Conservation (phyloP, 2,329 filamentous ascomycete species). For the Lachnellula subtilissima region DNA sequence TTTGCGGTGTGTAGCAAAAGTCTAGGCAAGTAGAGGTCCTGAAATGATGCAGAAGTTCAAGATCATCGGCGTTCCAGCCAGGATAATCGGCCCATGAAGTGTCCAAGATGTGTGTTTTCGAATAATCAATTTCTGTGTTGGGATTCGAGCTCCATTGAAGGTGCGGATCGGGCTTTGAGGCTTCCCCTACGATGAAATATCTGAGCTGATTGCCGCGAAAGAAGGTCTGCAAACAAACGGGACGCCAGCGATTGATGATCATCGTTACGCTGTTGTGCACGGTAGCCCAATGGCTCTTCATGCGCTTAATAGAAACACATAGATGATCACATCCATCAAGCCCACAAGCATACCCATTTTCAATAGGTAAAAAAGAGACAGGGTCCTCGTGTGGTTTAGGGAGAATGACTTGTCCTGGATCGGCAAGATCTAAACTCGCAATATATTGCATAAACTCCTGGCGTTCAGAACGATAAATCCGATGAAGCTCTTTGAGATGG, state of each 20-base stretch:
- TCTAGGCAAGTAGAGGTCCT: background rate
- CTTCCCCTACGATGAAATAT: conserved; percentile 28
- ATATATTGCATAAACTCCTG: conserved; percentile 12
- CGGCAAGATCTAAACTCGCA: conserved; percentile 12
- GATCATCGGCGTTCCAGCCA: background rate
- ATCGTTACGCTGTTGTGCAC: conserved; percentile 4
- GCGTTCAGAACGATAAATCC: conserved; percentile 10
- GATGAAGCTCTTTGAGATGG: conserved; percentile 19
- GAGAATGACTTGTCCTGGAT: conserved; percentile 15
- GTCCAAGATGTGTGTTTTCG: background rate
- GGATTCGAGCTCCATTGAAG: conserved; percentile 19
- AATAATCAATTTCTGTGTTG: conserved; percentile 21
- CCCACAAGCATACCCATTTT: conserved; percentile 19
- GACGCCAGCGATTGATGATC: conserved; percentile 19
- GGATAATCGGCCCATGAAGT: background rate
- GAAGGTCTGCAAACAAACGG: conserved; percentile 27
- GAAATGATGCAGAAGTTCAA: conserved; percentile 22
- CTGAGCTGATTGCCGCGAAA: conserved; percentile 28
- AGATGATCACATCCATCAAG: conserved; percentile 23
- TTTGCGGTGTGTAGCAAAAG: background rate
- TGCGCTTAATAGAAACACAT: conserved; percentile 27
- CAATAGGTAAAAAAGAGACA: conserved; percentile 21
- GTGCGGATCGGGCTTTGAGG: background rate
- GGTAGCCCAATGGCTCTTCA: conserved; percentile 29
- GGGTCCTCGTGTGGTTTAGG: conserved; percentile 20